A percentile compares a stretch with the other conserved stretches of the same genome.
phyloP scores from a whole-genome alignment of 192 early-diverging fungal genomes.

The Obelidium mucronatum region DNA sequence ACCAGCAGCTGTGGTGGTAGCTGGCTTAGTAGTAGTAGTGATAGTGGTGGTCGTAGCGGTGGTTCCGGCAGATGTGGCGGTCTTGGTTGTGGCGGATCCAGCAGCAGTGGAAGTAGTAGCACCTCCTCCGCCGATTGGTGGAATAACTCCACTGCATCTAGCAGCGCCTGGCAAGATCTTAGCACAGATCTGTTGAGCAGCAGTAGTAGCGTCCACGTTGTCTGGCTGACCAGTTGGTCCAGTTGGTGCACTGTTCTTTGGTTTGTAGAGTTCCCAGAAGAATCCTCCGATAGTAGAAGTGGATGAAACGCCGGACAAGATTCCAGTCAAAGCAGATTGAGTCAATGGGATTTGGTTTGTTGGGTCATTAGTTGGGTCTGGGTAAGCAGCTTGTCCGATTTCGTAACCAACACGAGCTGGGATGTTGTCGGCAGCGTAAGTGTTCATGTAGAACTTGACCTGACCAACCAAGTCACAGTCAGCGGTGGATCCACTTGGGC shows the following conservation, averaged over 20 bases:
- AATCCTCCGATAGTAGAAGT: no score
- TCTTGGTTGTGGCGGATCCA: background rate
- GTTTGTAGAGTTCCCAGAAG: no score
- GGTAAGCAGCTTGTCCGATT: conserved; percentile 16
- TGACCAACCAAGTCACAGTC: conserved; percentile 13
- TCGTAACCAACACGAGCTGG: conserved; percentile 22
- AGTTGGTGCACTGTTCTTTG: no score
- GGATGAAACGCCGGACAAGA: no score
- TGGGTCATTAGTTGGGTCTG: conserved; percentile 4
- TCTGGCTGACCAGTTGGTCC: background rate
- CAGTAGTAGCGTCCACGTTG: no score
- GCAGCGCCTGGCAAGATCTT: no score
- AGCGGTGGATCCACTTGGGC: no score
- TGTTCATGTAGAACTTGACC: conserved; percentile 21
- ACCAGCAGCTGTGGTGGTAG: background rate
- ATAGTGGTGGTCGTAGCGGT: background rate
- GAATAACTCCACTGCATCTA: no score
- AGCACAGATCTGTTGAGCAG: no score
- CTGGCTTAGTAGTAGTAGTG: background rate
- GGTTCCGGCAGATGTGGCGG: background rate
- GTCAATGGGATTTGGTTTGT: no score
- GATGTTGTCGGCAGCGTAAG: conserved; percentile 12
- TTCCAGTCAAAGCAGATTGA: no score
- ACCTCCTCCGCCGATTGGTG: no score
- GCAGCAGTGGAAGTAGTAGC: background rate